Base-by-base conservation (phyloP, 2,329 filamentous ascomycete genomes). In the Sporothrix inflata region DNA sequence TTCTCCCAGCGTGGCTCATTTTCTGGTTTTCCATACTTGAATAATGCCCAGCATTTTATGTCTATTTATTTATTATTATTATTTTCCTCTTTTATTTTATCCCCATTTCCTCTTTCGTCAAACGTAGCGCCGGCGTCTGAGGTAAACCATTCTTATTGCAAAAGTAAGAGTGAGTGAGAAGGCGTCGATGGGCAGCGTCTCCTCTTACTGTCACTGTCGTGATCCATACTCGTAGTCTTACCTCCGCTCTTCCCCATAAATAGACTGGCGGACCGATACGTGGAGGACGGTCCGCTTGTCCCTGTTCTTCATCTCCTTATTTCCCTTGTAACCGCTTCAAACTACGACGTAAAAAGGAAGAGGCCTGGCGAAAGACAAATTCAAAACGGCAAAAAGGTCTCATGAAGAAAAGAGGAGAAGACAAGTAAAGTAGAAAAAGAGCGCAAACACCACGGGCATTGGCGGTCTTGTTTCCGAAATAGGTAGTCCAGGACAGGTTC, bases 401-500 rank as follows among this genome's bases (percentile, higher is more conserved):
- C 30, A 34, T 34, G 30, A 34, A 34, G 30, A 45, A 21, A 45
- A 30, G 40, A 65, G 40, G 21, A 40, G 57, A 61, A 11, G 6
- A 12, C 40, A 47, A 19, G 19, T 3, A 40, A 65, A 47, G 21
- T 47, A 30, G 21, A 47, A 47, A 47, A 47, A 65, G 40, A 12
- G 12, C 45, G 19, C 21, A 63, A 21, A 45, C n/a, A 65, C 12
- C 4, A 19, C 21, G 60, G 40, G n/a, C 34, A 11, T 42, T 63
- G 38, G 38, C 61, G 61, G 21, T 65, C 40, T 65, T 65, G 61
- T 45, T 65, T 27, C 61, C 61, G 40, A 47, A 47, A 65, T 30
- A 65, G 40, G 40, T 47, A 45, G 38, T 24, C 16, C 3, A 40
- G 34, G 12, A 57, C 53, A 30, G 11, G 19, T 21, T 21, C 7